A percentile compares a stretch with the other conserved stretches of the same genome.
phyloP scores from a whole-genome alignment of 768 basidiomycete genomes.

The Porphyrellus cyaneotinctus region DNA sequence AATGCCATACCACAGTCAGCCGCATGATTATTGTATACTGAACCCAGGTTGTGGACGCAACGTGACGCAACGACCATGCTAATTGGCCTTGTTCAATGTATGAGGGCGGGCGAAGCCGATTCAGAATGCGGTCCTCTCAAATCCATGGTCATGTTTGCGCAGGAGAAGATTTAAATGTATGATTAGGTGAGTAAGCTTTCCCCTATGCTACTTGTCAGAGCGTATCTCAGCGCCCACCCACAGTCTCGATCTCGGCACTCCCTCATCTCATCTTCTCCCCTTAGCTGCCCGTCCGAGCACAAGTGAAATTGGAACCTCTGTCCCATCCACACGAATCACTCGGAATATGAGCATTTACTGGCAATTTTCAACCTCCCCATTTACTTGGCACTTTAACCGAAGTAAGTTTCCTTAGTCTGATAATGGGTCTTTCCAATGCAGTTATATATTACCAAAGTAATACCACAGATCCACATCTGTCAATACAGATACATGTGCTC shows the following conservation, averaged over 20 bases:
- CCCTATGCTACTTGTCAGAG: not conserved
- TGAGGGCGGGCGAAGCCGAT: too few species aligned
- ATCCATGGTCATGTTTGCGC: too few species aligned
- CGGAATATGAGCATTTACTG: not conserved
- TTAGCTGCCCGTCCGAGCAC: not conserved
- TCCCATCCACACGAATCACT: conserved; percentile 1
- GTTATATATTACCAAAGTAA: not conserved
- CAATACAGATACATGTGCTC: not conserved
- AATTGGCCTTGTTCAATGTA: too few species aligned
- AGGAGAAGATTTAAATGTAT: not conserved
- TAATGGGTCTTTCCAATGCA: not conserved
- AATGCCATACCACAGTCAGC: too few species aligned
- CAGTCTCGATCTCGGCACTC: not conserved
- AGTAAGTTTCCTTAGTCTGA: not conserved
- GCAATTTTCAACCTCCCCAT: not conserved
- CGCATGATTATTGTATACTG: too few species aligned
- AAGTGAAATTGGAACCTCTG: not conserved
- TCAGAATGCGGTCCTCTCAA: too few species aligned
- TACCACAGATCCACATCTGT: not conserved
- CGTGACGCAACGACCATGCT: too few species aligned
- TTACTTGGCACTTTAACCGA: not conserved
- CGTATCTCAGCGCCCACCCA: not conserved
- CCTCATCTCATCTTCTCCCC: not conserved
- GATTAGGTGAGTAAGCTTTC: not conserved
- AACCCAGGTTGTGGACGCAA: too few species aligned